Evolutionary conservation across 2,329 filamentous ascomycete genomes (phyloP).

Genomic region (Emergomyces africanus): DNA sequence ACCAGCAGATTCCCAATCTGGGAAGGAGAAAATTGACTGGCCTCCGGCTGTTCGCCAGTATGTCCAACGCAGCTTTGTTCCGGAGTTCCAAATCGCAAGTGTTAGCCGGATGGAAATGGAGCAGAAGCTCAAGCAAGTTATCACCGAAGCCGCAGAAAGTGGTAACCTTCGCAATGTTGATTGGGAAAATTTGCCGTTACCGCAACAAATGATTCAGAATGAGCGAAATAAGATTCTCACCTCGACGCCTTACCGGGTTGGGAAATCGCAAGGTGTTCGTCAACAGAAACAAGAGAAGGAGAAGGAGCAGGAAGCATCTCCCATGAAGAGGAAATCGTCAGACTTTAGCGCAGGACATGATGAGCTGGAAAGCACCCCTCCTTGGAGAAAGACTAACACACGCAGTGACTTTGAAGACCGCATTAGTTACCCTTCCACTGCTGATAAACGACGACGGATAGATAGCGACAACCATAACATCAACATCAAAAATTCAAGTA

Average conservation of each 20-base stretch:
- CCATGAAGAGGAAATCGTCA: conserved; percentile 64
- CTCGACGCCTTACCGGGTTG: conserved; percentile 21
- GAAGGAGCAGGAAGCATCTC: conserved; percentile 6
- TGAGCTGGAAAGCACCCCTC: conserved; percentile 43
- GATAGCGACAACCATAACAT: conserved; percentile 19
- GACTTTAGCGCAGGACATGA: conserved; percentile 44
- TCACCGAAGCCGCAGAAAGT: conserved; percentile 66
- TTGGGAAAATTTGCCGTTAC: conserved; percentile 73
- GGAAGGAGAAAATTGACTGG: conserved; percentile 58
- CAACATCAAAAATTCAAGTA: conserved; percentile 53
- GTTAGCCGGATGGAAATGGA: conserved; percentile 62
- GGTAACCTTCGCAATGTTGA: conserved; percentile 60
- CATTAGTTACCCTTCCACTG: conserved; percentile 48
- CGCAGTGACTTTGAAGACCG: conserved; percentile 57
- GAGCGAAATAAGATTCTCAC: conserved; percentile 46
- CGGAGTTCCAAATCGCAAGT: conserved; percentile 52
- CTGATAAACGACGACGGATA: conserved; percentile 39
- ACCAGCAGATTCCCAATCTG: conserved; percentile 14
- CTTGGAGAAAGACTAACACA: conserved; percentile 64
- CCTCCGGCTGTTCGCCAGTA: conserved; percentile 72
- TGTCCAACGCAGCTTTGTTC: conserved; percentile 77
- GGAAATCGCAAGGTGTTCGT: conserved; percentile 13
- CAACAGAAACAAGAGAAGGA: not conserved
- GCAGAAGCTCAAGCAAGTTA: conserved; percentile 69
- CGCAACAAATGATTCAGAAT: conserved; percentile 67